These are phyloP conservation scores for Brettanomyces naardenensis DNA, from an alignment of 805 yeast genomes.

Conservation along the genomic window DNA sequence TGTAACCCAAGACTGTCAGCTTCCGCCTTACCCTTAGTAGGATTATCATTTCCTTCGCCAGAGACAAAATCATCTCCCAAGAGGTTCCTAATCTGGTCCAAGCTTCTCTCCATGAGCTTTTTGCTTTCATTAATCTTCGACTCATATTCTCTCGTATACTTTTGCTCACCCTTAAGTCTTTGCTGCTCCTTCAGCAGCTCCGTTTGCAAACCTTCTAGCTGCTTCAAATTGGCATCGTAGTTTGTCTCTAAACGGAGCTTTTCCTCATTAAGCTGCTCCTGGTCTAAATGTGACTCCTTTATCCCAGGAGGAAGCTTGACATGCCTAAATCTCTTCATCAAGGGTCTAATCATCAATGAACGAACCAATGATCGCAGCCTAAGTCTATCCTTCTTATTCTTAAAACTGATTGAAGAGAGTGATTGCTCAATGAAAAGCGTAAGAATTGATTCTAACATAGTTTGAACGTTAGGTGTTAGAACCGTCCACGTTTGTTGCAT, in stretches of 20 bases:
- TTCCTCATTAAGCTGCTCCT: slow-evolving; percentile 17
- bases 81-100: slow-evolving; percentile 2
- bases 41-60: background rate
- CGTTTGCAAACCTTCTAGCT: slow-evolving; percentile 16
- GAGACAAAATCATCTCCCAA: background rate
- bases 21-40: background rate
- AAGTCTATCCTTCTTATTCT: slow-evolving; percentile 11
- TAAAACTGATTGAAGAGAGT: slow-evolving; percentile 9
- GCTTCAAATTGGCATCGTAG: slow-evolving; percentile 21
- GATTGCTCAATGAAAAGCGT: slow-evolving; percentile 16
- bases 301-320: slow-evolving; percentile 20
- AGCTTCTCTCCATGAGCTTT: slow-evolving; percentile 8
- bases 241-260: slow-evolving; percentile 15
- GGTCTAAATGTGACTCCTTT: slow-evolving; percentile 18
- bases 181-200: slow-evolving; percentile 17
- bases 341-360: slow-evolving; percentile 14
- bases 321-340: slow-evolving; percentile 14
- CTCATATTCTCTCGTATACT: slow-evolving; percentile 15
- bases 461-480: slow-evolving; percentile 10
- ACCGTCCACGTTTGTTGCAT: slow-evolving; percentile 16
- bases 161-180: slow-evolving; percentile 12
- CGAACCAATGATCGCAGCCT: slow-evolving; percentile 15
- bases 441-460: slow-evolving; percentile 11
- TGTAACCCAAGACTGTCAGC: background rate
- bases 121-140: slow-evolving; percentile 10